Evolutionary conservation across 768 basidiomycete genomes (phyloP).

Genomic region (Rubroboletus satanas): DNA sequence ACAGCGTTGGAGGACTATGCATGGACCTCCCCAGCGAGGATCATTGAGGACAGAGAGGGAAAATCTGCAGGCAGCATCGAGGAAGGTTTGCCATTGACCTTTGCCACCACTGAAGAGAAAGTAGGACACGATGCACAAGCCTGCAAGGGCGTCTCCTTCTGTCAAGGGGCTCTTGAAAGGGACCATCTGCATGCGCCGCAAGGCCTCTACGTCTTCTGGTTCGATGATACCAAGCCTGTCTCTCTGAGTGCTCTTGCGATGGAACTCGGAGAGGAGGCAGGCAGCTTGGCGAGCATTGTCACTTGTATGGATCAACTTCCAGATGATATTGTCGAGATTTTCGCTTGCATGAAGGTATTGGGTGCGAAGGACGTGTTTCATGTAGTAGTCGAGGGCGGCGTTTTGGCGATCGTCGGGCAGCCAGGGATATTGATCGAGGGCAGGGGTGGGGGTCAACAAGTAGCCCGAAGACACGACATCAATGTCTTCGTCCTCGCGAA

Average conservation of each 20-base stretch:
- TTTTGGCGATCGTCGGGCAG: constrained; percentile 18
- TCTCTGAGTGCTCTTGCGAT: constrained; percentile 34
- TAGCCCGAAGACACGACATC: constrained; percentile 23
- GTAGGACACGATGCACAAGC: constrained; percentile 69
- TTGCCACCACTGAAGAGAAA: constrained; percentile 75
- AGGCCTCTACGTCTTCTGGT: constrained; percentile 24
- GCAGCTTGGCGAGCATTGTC: constrained; percentile 54
- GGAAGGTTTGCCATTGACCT: constrained; percentile 66
- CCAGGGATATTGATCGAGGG: constrained; percentile 13
- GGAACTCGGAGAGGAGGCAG: constrained; percentile 59
- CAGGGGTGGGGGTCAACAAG: constrained; percentile 4
- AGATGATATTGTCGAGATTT: constrained; percentile 44
- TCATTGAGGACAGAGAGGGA: constrained; percentile 46
- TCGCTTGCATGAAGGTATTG: constrained; percentile 69
- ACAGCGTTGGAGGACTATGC: constrained; percentile 44
- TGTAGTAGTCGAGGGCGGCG: constrained; percentile 42
- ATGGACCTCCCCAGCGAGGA: constrained; percentile 35
- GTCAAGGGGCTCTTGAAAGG: constrained; percentile 27
- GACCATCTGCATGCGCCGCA: constrained; percentile 23
- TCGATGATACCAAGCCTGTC: constrained; percentile 18
- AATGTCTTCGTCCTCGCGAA: constrained; percentile 16
- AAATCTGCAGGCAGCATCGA: constrained; percentile 56
- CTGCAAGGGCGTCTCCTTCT: constrained; percentile 75
- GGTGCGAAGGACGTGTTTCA: constrained; percentile 56
- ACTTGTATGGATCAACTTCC: constrained; percentile 45